Evolutionary conservation across 345 rosid species (phyloP).

Genomic region (Hypericum androsaemum): DNA sequence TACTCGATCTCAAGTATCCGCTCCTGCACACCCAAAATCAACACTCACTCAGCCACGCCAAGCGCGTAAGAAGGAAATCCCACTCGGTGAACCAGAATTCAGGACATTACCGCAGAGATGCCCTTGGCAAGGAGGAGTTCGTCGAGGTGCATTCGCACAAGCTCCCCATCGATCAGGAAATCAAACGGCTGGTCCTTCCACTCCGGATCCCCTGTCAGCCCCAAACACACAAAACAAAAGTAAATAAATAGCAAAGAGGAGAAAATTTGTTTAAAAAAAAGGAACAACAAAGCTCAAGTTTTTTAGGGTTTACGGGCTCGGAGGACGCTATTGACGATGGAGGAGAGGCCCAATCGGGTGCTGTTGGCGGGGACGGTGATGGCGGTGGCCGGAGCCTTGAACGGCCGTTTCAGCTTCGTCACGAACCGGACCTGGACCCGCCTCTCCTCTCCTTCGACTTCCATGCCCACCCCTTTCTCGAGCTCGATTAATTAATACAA

Average conservation of each 20-base stretch:
- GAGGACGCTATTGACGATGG: slow-evolving; percentile 60
- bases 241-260: not conserved
- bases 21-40: slow-evolving; percentile 42
- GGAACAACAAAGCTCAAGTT: not conserved
- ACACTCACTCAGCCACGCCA: slow-evolving; percentile 1
- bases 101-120: slow-evolving; percentile 63
- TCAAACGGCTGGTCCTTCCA: slow-evolving; percentile 75
- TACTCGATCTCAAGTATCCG: slow-evolving; percentile 82
- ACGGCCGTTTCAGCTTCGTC: slow-evolving; percentile 61
- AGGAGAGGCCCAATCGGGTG: slow-evolving; percentile 82
- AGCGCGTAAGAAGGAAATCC: slow-evolving; percentile 1
- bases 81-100: not conserved
- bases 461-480: slow-evolving; percentile 11
- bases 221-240: slow-evolving; percentile 2
- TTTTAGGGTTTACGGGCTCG: slow-evolving; percentile 27
- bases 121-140: slow-evolving; percentile 78
- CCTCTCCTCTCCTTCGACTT: slow-evolving; percentile 19
- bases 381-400: slow-evolving; percentile 42
- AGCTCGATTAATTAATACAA: too few species aligned
- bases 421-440: slow-evolving; percentile 72
- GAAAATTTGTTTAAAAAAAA: not conserved
- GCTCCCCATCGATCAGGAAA: slow-evolving; percentile 85
- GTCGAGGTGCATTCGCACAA: slow-evolving; percentile 78
- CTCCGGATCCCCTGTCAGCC: slow-evolving; percentile 46
- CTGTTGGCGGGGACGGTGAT: slow-evolving; percentile 71